Evolutionary conservation across 2,329 filamentous ascomycete species (phyloP), one percentile per base, ranked within the genome.

Genomic region (Tolypocladium inflatum): DNA sequence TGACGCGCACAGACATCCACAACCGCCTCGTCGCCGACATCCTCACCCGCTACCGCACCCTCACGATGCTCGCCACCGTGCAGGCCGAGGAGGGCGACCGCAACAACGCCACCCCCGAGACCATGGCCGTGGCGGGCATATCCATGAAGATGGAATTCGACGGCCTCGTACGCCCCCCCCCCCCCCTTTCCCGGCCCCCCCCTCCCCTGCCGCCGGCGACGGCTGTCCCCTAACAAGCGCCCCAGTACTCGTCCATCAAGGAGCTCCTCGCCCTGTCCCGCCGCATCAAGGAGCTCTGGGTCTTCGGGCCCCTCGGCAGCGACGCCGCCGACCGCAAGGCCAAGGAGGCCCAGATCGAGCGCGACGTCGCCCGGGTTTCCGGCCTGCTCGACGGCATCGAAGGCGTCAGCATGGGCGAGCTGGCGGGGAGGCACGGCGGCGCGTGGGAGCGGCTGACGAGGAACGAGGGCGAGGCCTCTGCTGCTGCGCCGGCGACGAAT

Each of bases 61-160:
- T 78, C 53, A 75, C 76, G 67, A 72, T 74, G 68, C 69, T 76
- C 15, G 73, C 74, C 54, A 77, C 75, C 37, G 70, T 74, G 43
- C 75, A 76, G 43, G 74, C 73, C 21, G 70, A 74, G 41, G 52
- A 26, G 30, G 72, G 67, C 54, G 74, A 75, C 58, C 67, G 68
- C 41, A 69, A 69, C 60, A 73, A 70, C 57, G 70, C 71, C 59
- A 74, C 73, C 57, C 74, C 74, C 0, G 71, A 76, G 56, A 69
- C 72, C 60, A 73, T 76, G 58, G 73, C 75, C 55, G 74, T 77
- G 37, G 69, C 72, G 5, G 72, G 74, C 50, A 72, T 78, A 37
- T 73, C 74, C 42, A 76, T 77, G 68, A 74, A 75, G 65, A 73
- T 75, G 64, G 75, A 77, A 56, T 78, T 78, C 55, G 74, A 78